phyloP scores from a whole-genome alignment of 176 grass and related monocot genomes.

The Oryza australiensis region DNA sequence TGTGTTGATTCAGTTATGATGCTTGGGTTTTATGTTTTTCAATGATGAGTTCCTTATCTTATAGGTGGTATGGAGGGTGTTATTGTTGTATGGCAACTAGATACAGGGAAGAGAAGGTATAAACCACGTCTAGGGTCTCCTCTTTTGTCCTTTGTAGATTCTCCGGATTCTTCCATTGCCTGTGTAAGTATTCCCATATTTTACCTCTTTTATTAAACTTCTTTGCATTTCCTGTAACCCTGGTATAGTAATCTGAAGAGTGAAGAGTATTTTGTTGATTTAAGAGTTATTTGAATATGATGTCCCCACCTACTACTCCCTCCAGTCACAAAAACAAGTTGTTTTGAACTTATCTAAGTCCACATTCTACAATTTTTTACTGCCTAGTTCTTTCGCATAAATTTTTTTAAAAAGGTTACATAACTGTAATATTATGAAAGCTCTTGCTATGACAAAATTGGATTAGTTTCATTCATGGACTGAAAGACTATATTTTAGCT shows the following conservation, averaged over 20 bases:
- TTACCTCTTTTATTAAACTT: neutral
- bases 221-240: slow-evolving; percentile 7
- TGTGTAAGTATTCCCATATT: slow-evolving; percentile 58
- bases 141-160: slow-evolving; percentile 84
- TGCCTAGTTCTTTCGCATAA: neutral
- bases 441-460: neutral
- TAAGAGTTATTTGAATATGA: slow-evolving; percentile 22
- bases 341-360: neutral
- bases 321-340: neutral
- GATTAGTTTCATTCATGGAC: neutral
- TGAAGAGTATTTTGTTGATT: slow-evolving; percentile 4
- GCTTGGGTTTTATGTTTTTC: neutral
- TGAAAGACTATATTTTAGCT: neutral
- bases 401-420: neutral
- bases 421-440: neutral
- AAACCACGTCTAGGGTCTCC: slow-evolving; percentile 91
- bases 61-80: slow-evolving; percentile 96
- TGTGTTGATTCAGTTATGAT: neutral
- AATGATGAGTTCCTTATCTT: slow-evolving; percentile 14
- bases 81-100: slow-evolving; percentile 96
- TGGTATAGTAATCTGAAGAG: slow-evolving; percentile 9
- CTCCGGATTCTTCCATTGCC: slow-evolving; percentile 88
- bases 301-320: neutral
- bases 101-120: slow-evolving; percentile 83
- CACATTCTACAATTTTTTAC: neutral